A percentile compares a stretch with the other conserved stretches of the same genome.
Conservation (phyloP, 2,329 filamentous ascomycete genomes). For the Verticillium zaregamsianum region DNA sequence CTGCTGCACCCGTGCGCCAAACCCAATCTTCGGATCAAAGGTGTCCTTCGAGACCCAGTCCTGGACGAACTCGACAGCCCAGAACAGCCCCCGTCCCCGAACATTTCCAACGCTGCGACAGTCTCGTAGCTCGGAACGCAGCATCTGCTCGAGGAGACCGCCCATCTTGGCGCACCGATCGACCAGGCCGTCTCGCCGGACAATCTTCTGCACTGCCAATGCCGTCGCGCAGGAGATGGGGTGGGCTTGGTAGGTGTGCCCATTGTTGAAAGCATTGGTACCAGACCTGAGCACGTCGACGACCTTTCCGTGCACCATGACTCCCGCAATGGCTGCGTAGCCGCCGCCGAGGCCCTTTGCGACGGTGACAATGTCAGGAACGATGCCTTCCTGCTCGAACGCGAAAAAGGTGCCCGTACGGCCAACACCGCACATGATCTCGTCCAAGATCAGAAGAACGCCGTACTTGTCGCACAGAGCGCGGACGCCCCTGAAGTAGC, state of each 20-base stretch:
- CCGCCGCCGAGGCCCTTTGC: slow-evolving; percentile 58
- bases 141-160: slow-evolving; percentile 18
- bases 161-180: slow-evolving; percentile 26
- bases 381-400: slow-evolving; percentile 50
- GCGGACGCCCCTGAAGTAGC: slow-evolving; percentile 52
- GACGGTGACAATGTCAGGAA: slow-evolving; percentile 54
- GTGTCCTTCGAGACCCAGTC: slow-evolving; percentile 29
- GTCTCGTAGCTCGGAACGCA: slow-evolving; percentile 20
- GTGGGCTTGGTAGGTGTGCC: slow-evolving; percentile 22
- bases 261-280: slow-evolving; percentile 24
- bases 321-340: slow-evolving; percentile 50
- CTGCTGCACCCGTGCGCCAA: slow-evolving; percentile 22
- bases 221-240: slow-evolving; percentile 21
- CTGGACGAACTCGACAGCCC: slow-evolving; percentile 42
- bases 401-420: slow-evolving; percentile 58
- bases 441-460: slow-evolving; percentile 51
- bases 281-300: slow-evolving; percentile 44
- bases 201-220: slow-evolving; percentile 25
- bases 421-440: slow-evolving; percentile 68
- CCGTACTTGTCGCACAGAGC: slow-evolving; percentile 51
- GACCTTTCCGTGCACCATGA: slow-evolving; percentile 47
- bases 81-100: slow-evolving; percentile 39
- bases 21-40: slow-evolving; percentile 23
- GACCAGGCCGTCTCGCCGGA: slow-evolving; percentile 28
- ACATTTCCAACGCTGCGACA: slow-evolving; percentile 34